Conservation (phyloP, 768 basidiomycete genomes). For the Phlebiopsis gigantea region DNA sequence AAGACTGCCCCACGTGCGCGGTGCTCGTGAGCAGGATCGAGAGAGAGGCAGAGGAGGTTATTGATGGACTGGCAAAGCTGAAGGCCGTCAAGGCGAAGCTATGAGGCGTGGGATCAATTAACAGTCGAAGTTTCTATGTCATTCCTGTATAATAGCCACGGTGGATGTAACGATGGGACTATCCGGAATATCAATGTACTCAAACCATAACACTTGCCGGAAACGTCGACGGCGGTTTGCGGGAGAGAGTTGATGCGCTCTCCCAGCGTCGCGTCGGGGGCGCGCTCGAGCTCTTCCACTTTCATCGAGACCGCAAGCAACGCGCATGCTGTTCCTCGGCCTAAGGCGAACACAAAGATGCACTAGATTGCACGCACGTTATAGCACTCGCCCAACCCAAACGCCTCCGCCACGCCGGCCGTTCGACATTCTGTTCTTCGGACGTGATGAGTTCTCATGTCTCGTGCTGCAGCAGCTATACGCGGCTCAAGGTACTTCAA, state of each 20-base stretch:
- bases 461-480: slow-evolving; percentile 61
- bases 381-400: not conserved
- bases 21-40: slow-evolving; percentile 66
- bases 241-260: not conserved
- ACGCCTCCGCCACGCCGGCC: not conserved
- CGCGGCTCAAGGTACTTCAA: slow-evolving; percentile 49
- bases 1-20: slow-evolving; percentile 80
- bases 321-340: not conserved
- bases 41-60: slow-evolving; percentile 65
- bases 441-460: slow-evolving; percentile 86
- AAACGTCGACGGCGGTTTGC: not conserved
- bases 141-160: not conserved
- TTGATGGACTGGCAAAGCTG: slow-evolving; percentile 40
- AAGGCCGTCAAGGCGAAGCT: slow-evolving; percentile 21
- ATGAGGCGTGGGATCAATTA: too few relatives aligned
- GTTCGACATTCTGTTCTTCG: slow-evolving; percentile 82
- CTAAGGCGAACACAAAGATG: not conserved
- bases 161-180: not conserved
- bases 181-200: not conserved
- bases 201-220: not conserved
- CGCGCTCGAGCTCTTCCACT: too few relatives aligned
- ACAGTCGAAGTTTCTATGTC: too few relatives aligned
- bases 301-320: not conserved
- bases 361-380: not conserved
- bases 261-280: too few relatives aligned